phyloP scores from a whole-genome alignment of 495 filamentous ascomycete species.

The Aspergillus haitiensis region DNA sequence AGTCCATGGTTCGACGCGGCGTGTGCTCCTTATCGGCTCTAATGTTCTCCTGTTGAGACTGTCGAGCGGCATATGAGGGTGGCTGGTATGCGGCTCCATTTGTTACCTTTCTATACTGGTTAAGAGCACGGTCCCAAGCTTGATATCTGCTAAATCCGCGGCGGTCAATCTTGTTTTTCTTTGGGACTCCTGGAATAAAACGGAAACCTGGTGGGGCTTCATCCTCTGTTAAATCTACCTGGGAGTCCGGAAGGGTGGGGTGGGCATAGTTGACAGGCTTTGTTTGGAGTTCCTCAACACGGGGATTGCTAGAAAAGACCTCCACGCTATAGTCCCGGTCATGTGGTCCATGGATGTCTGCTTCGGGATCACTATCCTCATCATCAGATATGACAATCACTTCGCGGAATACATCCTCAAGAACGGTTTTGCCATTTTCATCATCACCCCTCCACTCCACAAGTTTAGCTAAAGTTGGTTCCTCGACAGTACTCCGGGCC shows the following conservation, averaged over 20 bases:
- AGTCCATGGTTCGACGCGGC: slow-evolving; percentile 18
- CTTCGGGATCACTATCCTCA: slow-evolving; percentile 63
- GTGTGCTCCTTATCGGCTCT: slow-evolving; percentile 17
- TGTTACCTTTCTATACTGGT: slow-evolving; percentile 38
- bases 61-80: slow-evolving; percentile 27
- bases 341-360: slow-evolving; percentile 17
- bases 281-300: slow-evolving; percentile 36
- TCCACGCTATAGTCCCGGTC: slow-evolving; percentile 41
- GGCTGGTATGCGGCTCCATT: slow-evolving; percentile 25
- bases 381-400: slow-evolving; percentile 81
- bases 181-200: slow-evolving; percentile 31
- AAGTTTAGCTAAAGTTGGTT: slow-evolving; percentile 67
- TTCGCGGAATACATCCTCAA: slow-evolving; percentile 79
- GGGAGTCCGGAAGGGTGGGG: slow-evolving; percentile 19
- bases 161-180: slow-evolving; percentile 38
- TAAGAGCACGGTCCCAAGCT: slow-evolving; percentile 49
- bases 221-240: slow-evolving; percentile 37
- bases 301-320: slow-evolving; percentile 39
- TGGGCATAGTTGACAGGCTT: slow-evolving; percentile 29
- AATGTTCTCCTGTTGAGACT: slow-evolving; percentile 23
- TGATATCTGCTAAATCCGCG: slow-evolving; percentile 52
- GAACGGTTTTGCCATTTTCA: slow-evolving; percentile 69
- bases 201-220: slow-evolving; percentile 42
- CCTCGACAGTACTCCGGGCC: slow-evolving; percentile 69
- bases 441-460: slow-evolving; percentile 88